phyloP scores from a whole-genome alignment of 768 basidiomycete genomes.

The Tubosaeta sp. region DNA sequence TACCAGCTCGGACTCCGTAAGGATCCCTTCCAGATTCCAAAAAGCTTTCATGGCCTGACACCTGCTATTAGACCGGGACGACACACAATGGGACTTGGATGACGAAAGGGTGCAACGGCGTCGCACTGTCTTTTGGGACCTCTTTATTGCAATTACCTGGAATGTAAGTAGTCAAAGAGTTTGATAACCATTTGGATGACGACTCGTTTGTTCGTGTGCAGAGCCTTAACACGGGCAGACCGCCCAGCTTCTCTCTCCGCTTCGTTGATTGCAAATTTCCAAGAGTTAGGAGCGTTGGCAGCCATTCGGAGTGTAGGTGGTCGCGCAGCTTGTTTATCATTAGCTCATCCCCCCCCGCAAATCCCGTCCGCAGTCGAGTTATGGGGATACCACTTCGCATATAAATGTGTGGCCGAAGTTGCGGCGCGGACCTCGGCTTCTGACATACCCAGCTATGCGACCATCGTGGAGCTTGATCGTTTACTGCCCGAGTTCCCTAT shows the following conservation, averaged over 20 bases:
- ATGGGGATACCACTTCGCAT: slow-evolving; percentile 63
- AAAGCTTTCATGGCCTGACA: slow-evolving; percentile 7
- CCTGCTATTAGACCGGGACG: slow-evolving; percentile 50
- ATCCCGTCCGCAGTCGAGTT: slow-evolving; percentile 40
- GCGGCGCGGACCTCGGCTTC: slow-evolving; percentile 57
- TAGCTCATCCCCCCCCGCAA: not conserved
- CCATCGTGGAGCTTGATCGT: slow-evolving; percentile 63
- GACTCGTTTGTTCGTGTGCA: slow-evolving; percentile 22
- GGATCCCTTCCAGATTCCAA: slow-evolving; percentile 25
- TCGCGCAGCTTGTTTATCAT: slow-evolving; percentile 1
- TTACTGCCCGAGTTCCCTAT: slow-evolving; percentile 65
- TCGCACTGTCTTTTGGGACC: slow-evolving; percentile 72
- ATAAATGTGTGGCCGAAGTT: slow-evolving; percentile 63
- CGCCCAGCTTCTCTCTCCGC: slow-evolving; percentile 60
- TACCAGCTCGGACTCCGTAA: slow-evolving; percentile 64
- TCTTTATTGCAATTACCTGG: slow-evolving; percentile 70
- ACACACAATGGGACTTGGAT: slow-evolving; percentile 58
- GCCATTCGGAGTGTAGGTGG: slow-evolving; percentile 25
- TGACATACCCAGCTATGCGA: slow-evolving; percentile 58
- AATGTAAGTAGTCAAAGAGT: slow-evolving; percentile 37
- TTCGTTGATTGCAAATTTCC: slow-evolving; percentile 69
- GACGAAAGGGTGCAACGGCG: slow-evolving; percentile 60
- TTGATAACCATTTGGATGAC: not conserved
- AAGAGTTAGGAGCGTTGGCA: slow-evolving; percentile 15
- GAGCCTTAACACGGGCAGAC: slow-evolving; percentile 68